Percentiles rank a stretch among this genome's conserved stretches.
phyloP scores from a whole-genome alignment of 768 basidiomycete species.

The Suillus subaureus region DNA sequence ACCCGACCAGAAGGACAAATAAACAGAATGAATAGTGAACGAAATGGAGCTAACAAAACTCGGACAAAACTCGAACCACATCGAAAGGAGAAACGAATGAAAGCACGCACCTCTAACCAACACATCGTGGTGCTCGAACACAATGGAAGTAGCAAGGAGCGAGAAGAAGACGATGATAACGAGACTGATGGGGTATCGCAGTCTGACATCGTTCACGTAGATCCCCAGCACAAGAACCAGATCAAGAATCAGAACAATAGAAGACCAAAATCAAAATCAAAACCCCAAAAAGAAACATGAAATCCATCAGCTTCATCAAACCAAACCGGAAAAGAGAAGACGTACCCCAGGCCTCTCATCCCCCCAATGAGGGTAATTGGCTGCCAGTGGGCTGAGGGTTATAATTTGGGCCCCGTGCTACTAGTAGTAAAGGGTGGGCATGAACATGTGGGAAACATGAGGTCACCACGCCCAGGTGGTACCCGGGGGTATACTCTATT shows the following conservation, averaged over 20 bases:
- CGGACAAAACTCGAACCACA: background rate
- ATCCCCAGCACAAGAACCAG: background rate
- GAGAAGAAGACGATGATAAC: constrained; percentile 58
- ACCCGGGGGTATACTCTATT: no score
- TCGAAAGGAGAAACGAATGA: background rate
- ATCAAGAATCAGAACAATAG: background rate
- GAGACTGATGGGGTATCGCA: constrained; percentile 67
- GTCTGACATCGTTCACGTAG: constrained; percentile 36
- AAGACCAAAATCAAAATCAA: background rate
- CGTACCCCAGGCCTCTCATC: constrained; percentile 50
- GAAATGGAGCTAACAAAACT: background rate
- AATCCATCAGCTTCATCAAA: background rate
- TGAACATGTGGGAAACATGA: background rate
- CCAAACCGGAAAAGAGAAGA: constrained; percentile 5
- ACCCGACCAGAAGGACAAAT: background rate
- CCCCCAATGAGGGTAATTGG: constrained; percentile 83
- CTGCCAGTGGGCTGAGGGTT: constrained; percentile 31
- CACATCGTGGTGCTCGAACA: constrained; percentile 65
- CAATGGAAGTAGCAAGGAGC: constrained; percentile 54
- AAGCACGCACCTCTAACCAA: constrained; percentile 60
- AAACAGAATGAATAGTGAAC: background rate
- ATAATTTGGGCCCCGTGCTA: no score
- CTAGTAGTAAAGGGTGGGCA: no score
- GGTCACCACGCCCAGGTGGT: no score
- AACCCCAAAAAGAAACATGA: background rate